These are phyloP conservation scores for Cercospora sp. DNA, from an alignment of 2,329 filamentous ascomycete genomes.

Conservation along the genomic window DNA sequence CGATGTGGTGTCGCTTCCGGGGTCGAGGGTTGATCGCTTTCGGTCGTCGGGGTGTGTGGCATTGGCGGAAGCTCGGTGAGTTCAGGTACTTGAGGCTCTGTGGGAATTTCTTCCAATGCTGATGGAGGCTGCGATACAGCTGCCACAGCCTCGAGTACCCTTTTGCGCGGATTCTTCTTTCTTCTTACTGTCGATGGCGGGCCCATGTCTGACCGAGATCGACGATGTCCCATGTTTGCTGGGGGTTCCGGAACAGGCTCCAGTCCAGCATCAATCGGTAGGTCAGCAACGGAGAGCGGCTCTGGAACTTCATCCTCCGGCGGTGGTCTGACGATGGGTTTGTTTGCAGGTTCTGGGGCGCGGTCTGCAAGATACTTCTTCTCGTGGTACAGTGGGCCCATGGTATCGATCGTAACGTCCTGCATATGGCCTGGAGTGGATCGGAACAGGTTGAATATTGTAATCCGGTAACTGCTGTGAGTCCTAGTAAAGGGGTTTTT, in stretches of 20 bases:
- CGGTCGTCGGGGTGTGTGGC: constrained; percentile 29
- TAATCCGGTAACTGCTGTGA: constrained; percentile 79
- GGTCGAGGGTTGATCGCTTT: constrained; percentile 32
- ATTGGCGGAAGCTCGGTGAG: constrained; percentile 35
- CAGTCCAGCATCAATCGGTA: constrained; percentile 19
- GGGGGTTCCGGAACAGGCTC: constrained; percentile 18
- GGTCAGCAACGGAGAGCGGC: constrained; percentile 7
- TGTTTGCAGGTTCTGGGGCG: constrained; percentile 70
- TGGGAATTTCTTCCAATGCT: constrained; percentile 19
- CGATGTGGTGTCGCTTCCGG: constrained; percentile 32
- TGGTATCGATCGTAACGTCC: constrained; percentile 85
- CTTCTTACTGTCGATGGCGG: constrained; percentile 48
- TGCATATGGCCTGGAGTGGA: constrained; percentile 85
- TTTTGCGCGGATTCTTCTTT: constrained; percentile 58
- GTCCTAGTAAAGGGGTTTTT: constrained; percentile 91
- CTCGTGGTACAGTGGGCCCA: constrained; percentile 80
- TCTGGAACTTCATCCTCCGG: constrained; percentile 52
- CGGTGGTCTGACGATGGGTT: constrained; percentile 74
- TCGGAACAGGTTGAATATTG: constrained; percentile 95
- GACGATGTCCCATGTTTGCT: constrained; percentile 26
- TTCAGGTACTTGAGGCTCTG: constrained; percentile 26
- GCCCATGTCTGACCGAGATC: constrained; percentile 36
- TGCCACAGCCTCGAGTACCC: constrained; percentile 60
- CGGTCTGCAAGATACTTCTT: constrained; percentile 81
- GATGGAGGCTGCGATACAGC: constrained; percentile 38